Base-by-base conservation (phyloP, 306 rosid species). In the barrel medic (Medicago truncatula) region DNA sequence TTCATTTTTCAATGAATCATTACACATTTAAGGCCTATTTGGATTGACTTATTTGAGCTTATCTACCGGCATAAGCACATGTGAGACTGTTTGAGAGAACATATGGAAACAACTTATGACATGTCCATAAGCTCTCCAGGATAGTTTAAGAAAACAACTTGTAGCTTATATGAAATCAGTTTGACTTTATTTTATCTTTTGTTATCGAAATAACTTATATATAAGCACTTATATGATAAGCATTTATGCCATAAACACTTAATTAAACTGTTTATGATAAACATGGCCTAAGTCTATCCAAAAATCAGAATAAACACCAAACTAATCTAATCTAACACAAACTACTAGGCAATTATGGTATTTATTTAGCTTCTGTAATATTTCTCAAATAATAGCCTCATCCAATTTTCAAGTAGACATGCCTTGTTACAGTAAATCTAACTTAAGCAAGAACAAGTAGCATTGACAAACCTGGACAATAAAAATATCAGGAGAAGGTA, bases 401-500 rank as follows among this genome's bases (percentile, higher is more conserved):
- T 53, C 67, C 56, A 31, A 16, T 69, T 81, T 59, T 18, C 73
- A 73, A 9, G 20, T 15, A 59, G 9, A 68, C 49, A 4, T 14
- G 50, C 38, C 53, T 8, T 16, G 64, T 53, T 57, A 72, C 34
- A 53, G 4, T 21, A 31, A 9, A 56, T 64, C 67, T 56, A 68
- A 73, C 69, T 40, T 18, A 21, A n/a, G 62, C n/a, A 75, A 53
- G 67, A 73, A 43, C 20, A 62, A 66, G 41, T 9, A 73, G 36
- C 46, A 17, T 14, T 39, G 53, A 61, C 87, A 73, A 77, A 95
- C 99, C 97, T 95, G 97, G 54, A 86, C 97, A 21, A 95, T 61
- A 75, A 92, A 95, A 71, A 95, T 85, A 88, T 89, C 93, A 60
- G 99, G 99, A 70, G 90, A 78, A 31, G 87, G 84, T 78, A 92